A percentile compares a stretch with the other conserved stretches of the same genome.
phyloP scores from a whole-genome alignment of 2,329 filamentous ascomycete genomes.

The Aciculosporium take region DNA sequence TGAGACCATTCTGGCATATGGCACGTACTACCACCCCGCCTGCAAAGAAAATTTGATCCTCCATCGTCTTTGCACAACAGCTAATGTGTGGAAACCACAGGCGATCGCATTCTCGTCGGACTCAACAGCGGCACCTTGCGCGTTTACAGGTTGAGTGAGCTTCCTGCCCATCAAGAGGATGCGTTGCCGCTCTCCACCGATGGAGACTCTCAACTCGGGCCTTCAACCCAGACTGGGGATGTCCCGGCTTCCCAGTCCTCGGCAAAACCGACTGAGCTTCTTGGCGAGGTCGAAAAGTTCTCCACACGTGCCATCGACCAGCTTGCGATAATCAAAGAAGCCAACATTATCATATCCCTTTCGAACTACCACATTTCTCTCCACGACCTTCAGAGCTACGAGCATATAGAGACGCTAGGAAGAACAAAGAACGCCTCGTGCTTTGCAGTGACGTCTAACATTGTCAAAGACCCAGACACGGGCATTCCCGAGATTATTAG shows the following conservation, averaged over 20 bases:
- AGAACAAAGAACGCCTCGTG: conserved; percentile 78
- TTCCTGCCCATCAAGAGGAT: conserved; percentile 20
- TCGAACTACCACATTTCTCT: conserved; percentile 83
- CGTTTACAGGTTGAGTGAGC: conserved; percentile 80
- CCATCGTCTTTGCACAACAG: background rate
- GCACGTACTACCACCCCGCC: conserved; percentile 28
- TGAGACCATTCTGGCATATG: conserved; percentile 86
- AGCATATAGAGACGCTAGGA: conserved; percentile 61
- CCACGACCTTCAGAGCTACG: conserved; percentile 76
- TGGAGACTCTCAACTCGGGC: conserved; percentile 14
- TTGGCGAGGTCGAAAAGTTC: conserved; percentile 90
- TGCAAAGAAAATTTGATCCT: background rate
- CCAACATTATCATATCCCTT: conserved; percentile 77
- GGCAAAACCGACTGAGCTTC: conserved; percentile 57
- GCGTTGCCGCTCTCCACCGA: conserved; percentile 16
- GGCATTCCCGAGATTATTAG: conserved; percentile 89
- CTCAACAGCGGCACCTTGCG: conserved; percentile 79
- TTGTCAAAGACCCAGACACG: conserved; percentile 75
- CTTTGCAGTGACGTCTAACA: conserved; percentile 91
- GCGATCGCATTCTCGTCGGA: conserved; percentile 82
- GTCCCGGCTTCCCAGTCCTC: conserved; percentile 15
- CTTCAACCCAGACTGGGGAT: conserved; percentile 16
- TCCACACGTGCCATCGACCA: conserved; percentile 82
- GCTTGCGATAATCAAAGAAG: conserved; percentile 89
- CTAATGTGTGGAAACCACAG: conserved; percentile 23